Evolutionary conservation across 2,329 filamentous ascomycete species (phyloP), one percentile per base, ranked within the genome.

Genomic region (Fonsecaea monophora): DNA sequence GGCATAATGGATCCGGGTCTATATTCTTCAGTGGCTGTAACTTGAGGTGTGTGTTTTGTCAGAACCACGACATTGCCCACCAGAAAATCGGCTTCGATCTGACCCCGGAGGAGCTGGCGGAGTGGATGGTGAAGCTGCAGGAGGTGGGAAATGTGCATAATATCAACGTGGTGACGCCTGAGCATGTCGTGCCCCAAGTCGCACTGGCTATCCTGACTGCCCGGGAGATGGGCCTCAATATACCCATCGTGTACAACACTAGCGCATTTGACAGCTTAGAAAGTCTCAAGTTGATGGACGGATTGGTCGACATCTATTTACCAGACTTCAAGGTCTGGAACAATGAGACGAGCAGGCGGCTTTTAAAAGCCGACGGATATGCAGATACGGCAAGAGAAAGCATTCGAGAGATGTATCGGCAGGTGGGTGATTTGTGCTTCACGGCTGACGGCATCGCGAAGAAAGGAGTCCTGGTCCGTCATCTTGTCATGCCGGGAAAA

Each of bases 251-350:
- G 38, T 95, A 96, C 82, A 96, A 96, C 74, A 94, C 91, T 0
- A 93, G 90, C 0, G 88, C 89, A 10, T 96, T 91, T 74, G 92
- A 96, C 78, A 92, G 89, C 0, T 80, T 90, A 0, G 88, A 87
- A 2, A 92, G 89, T 0, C 81, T 96, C 1, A 79, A 87, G 66
- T 82, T 95, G 8, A 84, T 96, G 72, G 89, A 95, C 72, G 92
- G 92, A 0, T 80, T 96, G 34, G 87, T 95, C 0, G 92, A 95
- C 75, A 92, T 96, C 53, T 96, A 95, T 75, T 82, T 96, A n/a
- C 90, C 92, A 0, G 92, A 96, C 75, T 95, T 95, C 82, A 95
- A 96, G 77, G 87, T 94, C 9, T 95, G 91, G 91, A 85, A 85
- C 34, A 77, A 83, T 1, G 80, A 77, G 25, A 89, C 90, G 0